A percentile compares a stretch with the other conserved stretches of the same genome.
Evolutionary conservation across 192 early-diverging fungal genomes (phyloP).

Genomic region (Glomus cerebriforme): DNA sequence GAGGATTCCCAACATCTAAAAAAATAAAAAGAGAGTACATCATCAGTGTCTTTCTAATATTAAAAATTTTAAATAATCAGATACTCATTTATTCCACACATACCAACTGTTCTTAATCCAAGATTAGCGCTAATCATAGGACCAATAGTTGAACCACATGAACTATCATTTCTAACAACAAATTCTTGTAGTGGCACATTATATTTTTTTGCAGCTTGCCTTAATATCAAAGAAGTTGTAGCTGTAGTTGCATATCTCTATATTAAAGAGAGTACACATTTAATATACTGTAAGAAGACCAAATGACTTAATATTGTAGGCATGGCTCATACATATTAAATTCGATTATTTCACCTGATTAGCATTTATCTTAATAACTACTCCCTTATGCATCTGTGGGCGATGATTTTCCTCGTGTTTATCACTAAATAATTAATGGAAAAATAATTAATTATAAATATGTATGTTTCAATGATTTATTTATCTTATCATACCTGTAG

Average conservation of each 20-base stretch:
- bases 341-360: conserved; percentile 72
- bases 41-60: no score
- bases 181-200: conserved; percentile 87
- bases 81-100: neutral
- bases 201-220: conserved; percentile 76
- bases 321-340: no score
- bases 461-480: neutral
- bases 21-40: neutral
- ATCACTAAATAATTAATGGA: conserved; percentile 44
- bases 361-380: conserved; percentile 96
- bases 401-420: conserved; percentile 95
- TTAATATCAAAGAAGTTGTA: conserved; percentile 69
- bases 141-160: conserved; percentile 97
- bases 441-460: neutral
- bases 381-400: conserved; percentile 89
- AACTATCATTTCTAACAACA: conserved; percentile 90
- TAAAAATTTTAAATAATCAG: neutral
- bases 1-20: conserved; percentile 91
- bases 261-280: no score
- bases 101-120: conserved; percentile 91
- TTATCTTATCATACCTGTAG: conserved; percentile 38
- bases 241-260: conserved; percentile 81
- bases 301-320: neutral
- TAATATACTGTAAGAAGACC: neutral
- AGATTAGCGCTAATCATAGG: conserved; percentile 94